Evolutionary conservation across 768 basidiomycete species (phyloP).

Genomic region (Cytidiella melzeri): DNA sequence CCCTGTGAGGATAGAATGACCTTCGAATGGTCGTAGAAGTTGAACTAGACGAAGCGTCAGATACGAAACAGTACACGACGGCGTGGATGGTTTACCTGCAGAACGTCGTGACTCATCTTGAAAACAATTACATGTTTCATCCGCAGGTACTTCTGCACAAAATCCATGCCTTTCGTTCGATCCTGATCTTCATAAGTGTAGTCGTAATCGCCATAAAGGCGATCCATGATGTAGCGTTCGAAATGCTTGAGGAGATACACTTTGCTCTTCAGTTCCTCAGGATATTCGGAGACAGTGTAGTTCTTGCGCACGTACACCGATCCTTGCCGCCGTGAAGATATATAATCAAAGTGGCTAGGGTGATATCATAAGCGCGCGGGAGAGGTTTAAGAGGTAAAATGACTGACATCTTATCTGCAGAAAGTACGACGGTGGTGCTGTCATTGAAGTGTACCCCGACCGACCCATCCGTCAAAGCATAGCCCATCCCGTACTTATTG

Average conservation of each 20-base stretch:
- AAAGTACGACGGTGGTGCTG: slow-evolving; percentile 78
- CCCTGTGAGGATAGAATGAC: slow-evolving; percentile 82
- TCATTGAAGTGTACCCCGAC: slow-evolving; percentile 98
- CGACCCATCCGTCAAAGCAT: slow-evolving; percentile 91
- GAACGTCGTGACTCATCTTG: slow-evolving; percentile 88
- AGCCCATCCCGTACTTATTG: slow-evolving; percentile 99
- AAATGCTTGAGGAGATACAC: slow-evolving; percentile 92
- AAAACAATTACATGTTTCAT: slow-evolving; percentile 98
- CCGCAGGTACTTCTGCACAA: slow-evolving; percentile 90
- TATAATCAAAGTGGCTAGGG: slow-evolving; percentile 84
- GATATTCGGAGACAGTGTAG: slow-evolving; percentile 62
- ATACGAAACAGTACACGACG: neutral
- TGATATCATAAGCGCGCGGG: slow-evolving; percentile 4
- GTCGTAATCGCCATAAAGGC: slow-evolving; percentile 77
- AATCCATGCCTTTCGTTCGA: slow-evolving; percentile 82
- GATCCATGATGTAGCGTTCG: slow-evolving; percentile 90
- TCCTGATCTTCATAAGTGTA: slow-evolving; percentile 72
- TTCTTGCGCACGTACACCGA: slow-evolving; percentile 67
- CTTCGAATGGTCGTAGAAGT: slow-evolving; percentile 98
- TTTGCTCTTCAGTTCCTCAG: slow-evolving; percentile 83
- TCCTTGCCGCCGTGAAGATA: slow-evolving; percentile 62
- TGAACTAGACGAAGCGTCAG: slow-evolving; percentile 58
- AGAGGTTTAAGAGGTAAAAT: slow-evolving; percentile 2
- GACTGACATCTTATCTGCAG: slow-evolving; percentile 81
- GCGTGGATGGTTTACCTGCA: slow-evolving; percentile 59